A percentile compares a stretch with the other conserved stretches of the same genome.
phyloP scores from a whole-genome alignment of 2,329 filamentous ascomycete species.

The Teratosphaeria destructans region DNA sequence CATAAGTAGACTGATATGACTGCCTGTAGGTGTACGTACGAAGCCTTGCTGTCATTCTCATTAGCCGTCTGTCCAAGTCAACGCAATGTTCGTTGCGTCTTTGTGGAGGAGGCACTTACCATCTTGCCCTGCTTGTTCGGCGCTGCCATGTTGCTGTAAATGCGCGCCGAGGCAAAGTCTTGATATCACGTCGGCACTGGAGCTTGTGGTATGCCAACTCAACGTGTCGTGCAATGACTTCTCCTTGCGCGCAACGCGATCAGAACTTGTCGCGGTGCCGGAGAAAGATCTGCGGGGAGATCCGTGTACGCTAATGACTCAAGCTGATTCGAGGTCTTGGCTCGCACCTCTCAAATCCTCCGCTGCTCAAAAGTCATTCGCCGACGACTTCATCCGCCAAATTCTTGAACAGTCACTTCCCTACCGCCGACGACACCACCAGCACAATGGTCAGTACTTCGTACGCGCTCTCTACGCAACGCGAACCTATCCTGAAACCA shows the following conservation, averaged over 20 bases:
- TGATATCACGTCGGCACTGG: background rate
- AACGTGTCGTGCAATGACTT: background rate
- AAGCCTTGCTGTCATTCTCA: slow-evolving; percentile 48
- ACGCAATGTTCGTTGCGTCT: slow-evolving; percentile 23
- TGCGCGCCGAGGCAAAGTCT: slow-evolving; percentile 30
- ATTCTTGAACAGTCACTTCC: background rate
- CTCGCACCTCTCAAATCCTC: slow-evolving; percentile 1
- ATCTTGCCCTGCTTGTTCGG: slow-evolving; percentile 89
- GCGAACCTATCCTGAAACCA: background rate
- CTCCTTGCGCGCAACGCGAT: background rate
- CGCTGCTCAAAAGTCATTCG: slow-evolving; percentile 1
- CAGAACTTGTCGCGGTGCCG: background rate
- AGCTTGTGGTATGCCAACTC: background rate
- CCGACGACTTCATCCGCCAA: slow-evolving; percentile 3
- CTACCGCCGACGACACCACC: slow-evolving; percentile 19
- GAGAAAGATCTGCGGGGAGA: background rate
- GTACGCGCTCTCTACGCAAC: background rate
- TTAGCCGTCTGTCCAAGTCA: slow-evolving; percentile 34
- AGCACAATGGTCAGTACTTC: slow-evolving; percentile 39
- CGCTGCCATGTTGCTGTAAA: slow-evolving; percentile 31
- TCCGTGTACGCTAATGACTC: background rate
- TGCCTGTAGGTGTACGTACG: slow-evolving; percentile 36
- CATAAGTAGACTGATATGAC: slow-evolving; percentile 5
- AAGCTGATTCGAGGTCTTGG: background rate
- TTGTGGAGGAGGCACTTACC: slow-evolving; percentile 52